Base-by-base conservation (phyloP, 2,329 filamentous ascomycete species). In the Colletotrichum shisoi region DNA sequence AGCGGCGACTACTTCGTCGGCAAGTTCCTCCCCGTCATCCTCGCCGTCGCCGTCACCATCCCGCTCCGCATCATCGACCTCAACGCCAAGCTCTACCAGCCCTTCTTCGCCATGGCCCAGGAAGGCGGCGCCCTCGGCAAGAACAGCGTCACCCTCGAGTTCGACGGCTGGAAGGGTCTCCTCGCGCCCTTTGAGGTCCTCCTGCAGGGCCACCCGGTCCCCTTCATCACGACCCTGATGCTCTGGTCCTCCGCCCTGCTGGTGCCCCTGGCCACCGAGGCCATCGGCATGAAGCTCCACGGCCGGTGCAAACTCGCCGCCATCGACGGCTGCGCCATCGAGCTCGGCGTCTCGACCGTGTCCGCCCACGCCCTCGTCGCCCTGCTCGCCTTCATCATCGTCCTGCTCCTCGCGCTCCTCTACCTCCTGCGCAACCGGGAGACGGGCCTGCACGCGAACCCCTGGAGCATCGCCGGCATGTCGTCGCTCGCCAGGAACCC, bases 121-220 rank as follows among this genome's bases (percentile, higher is more conserved):
- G 69, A 73, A 0, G 71, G 73, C 0, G 82, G 81, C 5, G 79
- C 79, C 0, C 57, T 71, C 0, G 82, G 82, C 0, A 70, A 71
- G 0, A 76, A 83, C 39, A 82, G 81, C 0, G 71, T 84, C 19
- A 79, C 76, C 11, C 73, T 83, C 5, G 75, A 79, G 59, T 82
- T 81, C 44, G 74, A 74, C 9, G 79, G 81, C 0, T 69, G 78
- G 57, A 73, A 74, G 54, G 76, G 76, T 9, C 71, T 82, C 8
- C 40, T 77, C 0, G 71, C 74, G 0, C 79, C 80, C 0, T 70
- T 79, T n/a, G 67, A 72, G 37, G 73, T 76, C 0, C 69, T 81
- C 0, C 40, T 74, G 1, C 74, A 75, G 37, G 76, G 77, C 1
- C 76, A 80, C 1, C 72, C 77, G 1, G 72, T 81, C 1, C 76